These are phyloP conservation scores for Didymella exigua DNA, from an alignment of 2,329 filamentous ascomycete genomes.

Conservation along the genomic window DNA sequence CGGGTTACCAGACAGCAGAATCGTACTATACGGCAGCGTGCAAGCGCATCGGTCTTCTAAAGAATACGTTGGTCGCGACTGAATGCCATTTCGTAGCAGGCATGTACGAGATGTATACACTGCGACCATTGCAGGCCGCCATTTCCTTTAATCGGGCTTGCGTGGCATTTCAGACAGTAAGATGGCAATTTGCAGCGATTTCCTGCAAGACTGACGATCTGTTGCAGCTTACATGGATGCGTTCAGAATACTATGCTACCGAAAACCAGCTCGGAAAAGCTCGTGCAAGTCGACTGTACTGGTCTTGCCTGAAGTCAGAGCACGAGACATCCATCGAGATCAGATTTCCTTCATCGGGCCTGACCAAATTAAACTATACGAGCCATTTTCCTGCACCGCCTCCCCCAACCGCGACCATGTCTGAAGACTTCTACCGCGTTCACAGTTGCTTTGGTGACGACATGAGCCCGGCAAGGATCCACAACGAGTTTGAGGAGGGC, in stretches of 20 bases:
- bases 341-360: constrained; percentile 21
- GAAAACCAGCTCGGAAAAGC: constrained; percentile 18
- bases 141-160: constrained; percentile 41
- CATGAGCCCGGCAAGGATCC: neutral
- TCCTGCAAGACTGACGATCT: neutral
- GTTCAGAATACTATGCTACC: constrained; percentile 6
- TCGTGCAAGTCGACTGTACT: constrained; percentile 41
- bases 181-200: neutral
- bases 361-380: constrained; percentile 35
- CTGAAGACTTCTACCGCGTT: constrained; percentile 7
- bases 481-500: constrained; percentile 14
- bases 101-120: constrained; percentile 45
- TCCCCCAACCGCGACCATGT: neutral
- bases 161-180: constrained; percentile 26
- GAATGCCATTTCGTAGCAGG: constrained; percentile 44
- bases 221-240: constrained; percentile 10
- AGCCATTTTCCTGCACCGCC: constrained; percentile 40
- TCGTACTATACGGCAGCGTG: constrained; percentile 41
- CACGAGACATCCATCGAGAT: constrained; percentile 28
- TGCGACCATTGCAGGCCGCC: constrained; percentile 40
- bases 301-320: constrained; percentile 46
- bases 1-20: constrained; percentile 26
- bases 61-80: constrained; percentile 34
- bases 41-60: constrained; percentile 40
- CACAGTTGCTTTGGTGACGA: neutral